Percentiles rank a stretch among this genome's conserved stretches.
Evolutionary conservation across 2,329 filamentous ascomycete genomes (phyloP).

Genomic region (Cladosporium colombiae): DNA sequence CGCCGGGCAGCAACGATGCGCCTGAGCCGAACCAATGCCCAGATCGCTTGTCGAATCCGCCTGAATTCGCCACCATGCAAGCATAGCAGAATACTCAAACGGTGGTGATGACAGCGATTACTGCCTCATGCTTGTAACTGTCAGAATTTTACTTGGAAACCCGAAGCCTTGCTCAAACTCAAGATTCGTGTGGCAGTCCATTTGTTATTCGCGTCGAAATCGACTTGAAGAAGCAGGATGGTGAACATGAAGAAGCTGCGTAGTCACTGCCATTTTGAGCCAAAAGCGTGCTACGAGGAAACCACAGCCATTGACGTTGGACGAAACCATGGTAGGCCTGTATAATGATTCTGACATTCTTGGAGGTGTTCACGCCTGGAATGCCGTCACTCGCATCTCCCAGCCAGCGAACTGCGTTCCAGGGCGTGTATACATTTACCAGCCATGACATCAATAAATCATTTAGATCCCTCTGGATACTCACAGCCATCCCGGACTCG

Average conservation of each 20-base stretch:
- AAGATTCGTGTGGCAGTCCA: neutral
- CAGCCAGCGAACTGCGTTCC: slow-evolving; percentile 18
- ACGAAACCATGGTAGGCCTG: neutral
- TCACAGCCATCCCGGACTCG: neutral
- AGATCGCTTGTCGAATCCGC: neutral
- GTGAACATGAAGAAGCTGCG: neutral
- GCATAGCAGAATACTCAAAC: neutral
- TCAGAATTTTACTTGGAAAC: neutral
- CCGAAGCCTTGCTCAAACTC: neutral
- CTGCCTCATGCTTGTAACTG: neutral
- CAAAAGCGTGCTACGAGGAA: slow-evolving; percentile 1
- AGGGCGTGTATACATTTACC: neutral
- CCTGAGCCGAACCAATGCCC: neutral
- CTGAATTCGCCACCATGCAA: neutral
- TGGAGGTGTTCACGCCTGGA: neutral
- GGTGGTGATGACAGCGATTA: neutral
- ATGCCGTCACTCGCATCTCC: neutral
- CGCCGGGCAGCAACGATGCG: slow-evolving; percentile 4
- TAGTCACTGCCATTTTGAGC: neutral
- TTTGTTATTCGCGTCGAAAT: neutral
- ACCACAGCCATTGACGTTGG: neutral
- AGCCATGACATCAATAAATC: slow-evolving; percentile 1
- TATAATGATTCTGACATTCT: neutral
- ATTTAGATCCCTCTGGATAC: neutral
- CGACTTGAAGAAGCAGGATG: neutral